phyloP scores from a whole-genome alignment of 2,329 filamentous ascomycete species.

The Balansia obtecta region DNA sequence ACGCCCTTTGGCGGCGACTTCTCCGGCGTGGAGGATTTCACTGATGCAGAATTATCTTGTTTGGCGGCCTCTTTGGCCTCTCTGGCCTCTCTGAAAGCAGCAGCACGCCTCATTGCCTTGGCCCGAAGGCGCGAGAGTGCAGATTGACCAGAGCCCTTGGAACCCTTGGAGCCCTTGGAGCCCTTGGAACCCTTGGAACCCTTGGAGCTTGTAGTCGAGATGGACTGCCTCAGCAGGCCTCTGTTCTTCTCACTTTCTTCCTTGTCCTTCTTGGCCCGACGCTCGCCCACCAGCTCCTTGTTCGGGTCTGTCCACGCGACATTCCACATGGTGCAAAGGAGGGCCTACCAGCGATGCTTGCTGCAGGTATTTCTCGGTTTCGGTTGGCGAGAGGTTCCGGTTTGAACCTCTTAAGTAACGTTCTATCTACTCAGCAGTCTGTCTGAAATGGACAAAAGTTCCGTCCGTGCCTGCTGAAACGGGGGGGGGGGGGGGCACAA shows the following conservation, averaged over 20 bases:
- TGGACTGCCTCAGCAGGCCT: conserved; percentile 3
- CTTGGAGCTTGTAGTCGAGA: conserved; percentile 7
- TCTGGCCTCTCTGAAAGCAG: no score
- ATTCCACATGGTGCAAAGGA: conserved; percentile 38
- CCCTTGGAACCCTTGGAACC: no score
- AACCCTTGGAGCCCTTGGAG: no score
- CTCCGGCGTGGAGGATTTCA: not conserved
- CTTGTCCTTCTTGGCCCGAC: conserved; percentile 34
- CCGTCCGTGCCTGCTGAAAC: conserved; percentile 6
- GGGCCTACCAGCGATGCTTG: not conserved
- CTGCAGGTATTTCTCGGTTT: not conserved
- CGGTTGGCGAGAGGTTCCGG: not conserved
- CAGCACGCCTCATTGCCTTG: conserved; percentile 9
- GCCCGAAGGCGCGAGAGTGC: conserved; percentile 17
- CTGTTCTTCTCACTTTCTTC: conserved; percentile 7
- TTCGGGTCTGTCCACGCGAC: conserved; percentile 46
- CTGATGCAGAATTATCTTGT: not conserved
- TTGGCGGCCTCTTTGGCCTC: conserved; percentile 1
- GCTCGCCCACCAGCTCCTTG: conserved; percentile 39
- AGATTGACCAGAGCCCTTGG: no score
- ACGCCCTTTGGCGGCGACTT: not conserved
- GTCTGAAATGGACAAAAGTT: no score
- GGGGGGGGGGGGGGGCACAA: no score
- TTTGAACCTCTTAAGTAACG: not conserved
- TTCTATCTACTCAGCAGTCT: not conserved